These are phyloP conservation scores for Tricholoma furcatifolium DNA, from an alignment of 768 basidiomycete species.

Conservation along the genomic window DNA sequence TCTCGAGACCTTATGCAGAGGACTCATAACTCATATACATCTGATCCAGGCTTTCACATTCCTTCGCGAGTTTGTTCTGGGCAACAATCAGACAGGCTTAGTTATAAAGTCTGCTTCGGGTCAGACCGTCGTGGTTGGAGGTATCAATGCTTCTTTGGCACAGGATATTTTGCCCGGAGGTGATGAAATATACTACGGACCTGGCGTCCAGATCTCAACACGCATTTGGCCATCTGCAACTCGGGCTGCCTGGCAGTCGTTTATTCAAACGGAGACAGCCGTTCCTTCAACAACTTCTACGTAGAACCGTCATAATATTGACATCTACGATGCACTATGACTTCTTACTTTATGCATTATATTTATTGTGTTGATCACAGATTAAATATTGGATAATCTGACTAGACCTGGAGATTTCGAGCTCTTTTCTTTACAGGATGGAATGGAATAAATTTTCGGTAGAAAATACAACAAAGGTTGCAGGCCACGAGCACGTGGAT, in stretches of 20 bases:
- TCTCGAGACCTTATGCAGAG: neutral
- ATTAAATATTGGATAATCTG: too few relatives aligned
- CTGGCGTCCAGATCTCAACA: constrained; percentile 47
- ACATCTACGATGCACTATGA: neutral
- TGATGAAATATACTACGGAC: constrained; percentile 56
- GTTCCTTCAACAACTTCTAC: constrained; percentile 12
- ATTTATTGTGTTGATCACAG: too few relatives aligned
- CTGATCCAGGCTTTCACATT: constrained; percentile 56
- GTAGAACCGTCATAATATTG: neutral
- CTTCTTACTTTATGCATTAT: neutral
- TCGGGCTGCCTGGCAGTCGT: constrained; percentile 53
- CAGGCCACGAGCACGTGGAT: too few relatives aligned
- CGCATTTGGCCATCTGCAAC: constrained; percentile 56
- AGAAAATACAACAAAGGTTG: too few relatives aligned
- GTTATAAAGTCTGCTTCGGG: constrained; percentile 35
- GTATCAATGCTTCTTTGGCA: constrained; percentile 46
- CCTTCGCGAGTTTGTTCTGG: constrained; percentile 66
- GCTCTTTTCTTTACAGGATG: too few relatives aligned
- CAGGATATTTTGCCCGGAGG: constrained; percentile 51
- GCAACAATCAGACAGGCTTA: constrained; percentile 57
- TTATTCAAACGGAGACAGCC: constrained; percentile 41
- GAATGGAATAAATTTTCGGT: too few relatives aligned
- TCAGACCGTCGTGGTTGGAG: constrained; percentile 38
- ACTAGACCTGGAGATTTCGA: too few relatives aligned
- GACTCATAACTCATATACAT: neutral